Percentiles rank a stretch among this genome's conserved stretches.
Conservation (phyloP, 2,329 filamentous ascomycete genomes). For the Corniculantispora saksenae region DNA sequence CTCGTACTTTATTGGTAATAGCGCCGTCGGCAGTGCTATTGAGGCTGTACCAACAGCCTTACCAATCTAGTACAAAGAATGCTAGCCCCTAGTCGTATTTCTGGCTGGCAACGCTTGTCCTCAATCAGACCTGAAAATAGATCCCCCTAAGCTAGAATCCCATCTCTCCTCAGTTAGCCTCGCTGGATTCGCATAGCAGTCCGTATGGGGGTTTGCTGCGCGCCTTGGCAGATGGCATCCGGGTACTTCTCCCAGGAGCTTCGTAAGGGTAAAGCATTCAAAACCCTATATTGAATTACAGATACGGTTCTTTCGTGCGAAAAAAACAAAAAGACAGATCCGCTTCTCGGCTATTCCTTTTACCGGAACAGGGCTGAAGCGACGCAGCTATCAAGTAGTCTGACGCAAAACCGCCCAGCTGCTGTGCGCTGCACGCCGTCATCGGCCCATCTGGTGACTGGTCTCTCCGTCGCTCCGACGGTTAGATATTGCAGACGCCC, state of each 20-base stretch:
- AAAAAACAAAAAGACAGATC: no score
- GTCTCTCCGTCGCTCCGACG: neutral
- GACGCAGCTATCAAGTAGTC: no score
- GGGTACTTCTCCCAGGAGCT: neutral
- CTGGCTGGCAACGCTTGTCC: neutral
- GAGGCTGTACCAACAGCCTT: neutral
- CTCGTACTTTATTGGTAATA: neutral
- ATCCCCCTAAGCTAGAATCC: neutral
- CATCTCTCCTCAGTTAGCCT: neutral
- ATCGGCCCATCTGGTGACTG: neutral
- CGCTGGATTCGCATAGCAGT: neutral
- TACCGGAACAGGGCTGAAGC: neutral
- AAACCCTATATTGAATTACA: neutral
- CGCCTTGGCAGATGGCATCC: neutral
- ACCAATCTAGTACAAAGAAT: neutral
- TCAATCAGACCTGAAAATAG: neutral
- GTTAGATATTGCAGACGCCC: neutral
- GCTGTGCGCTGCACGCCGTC: neutral
- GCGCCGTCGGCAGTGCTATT: neutral
- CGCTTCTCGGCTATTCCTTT: no score
- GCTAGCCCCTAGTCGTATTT: neutral
- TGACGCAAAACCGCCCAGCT: neutral
- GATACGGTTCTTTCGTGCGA: neutral
- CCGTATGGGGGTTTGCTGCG: neutral
- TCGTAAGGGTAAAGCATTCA: neutral